phyloP scores from a whole-genome alignment of 495 filamentous ascomycete species.

The Penicillium steckii region DNA sequence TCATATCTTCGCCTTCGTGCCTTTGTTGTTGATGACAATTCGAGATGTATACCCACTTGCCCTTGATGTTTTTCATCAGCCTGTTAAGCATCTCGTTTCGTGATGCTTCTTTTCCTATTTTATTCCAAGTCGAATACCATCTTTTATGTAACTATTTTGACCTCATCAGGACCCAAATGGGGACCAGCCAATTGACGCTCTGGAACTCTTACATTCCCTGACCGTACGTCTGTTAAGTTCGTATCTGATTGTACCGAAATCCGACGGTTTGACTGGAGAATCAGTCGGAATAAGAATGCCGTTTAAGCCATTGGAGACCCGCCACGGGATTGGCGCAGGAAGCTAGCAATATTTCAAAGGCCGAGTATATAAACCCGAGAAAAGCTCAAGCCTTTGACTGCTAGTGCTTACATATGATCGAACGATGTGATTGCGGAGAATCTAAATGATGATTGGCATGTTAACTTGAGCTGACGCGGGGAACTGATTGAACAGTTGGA shows the following conservation, averaged over 20 bases:
- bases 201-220: no score
- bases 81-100: background rate
- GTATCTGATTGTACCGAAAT: no score
- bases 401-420: background rate
- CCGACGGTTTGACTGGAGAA: no score
- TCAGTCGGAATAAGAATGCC: no score
- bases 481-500: background rate
- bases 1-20: constrained; percentile 4
- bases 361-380: background rate
- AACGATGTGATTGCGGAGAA: background rate
- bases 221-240: no score
- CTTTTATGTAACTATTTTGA: background rate
- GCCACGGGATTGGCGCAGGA: no score
- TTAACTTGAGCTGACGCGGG: no score
- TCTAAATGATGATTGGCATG: background rate
- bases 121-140: background rate
- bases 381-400: background rate
- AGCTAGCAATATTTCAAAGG: background rate
- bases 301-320: no score
- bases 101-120: background rate
- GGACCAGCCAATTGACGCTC: no score
- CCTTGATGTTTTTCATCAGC: constrained; percentile 18
- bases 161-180: background rate
- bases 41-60: constrained; percentile 40
- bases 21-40: constrained; percentile 20